phyloP scores from a whole-genome alignment of 73 alveolate genomes.

The Tetrahymena malaccensis region DNA sequence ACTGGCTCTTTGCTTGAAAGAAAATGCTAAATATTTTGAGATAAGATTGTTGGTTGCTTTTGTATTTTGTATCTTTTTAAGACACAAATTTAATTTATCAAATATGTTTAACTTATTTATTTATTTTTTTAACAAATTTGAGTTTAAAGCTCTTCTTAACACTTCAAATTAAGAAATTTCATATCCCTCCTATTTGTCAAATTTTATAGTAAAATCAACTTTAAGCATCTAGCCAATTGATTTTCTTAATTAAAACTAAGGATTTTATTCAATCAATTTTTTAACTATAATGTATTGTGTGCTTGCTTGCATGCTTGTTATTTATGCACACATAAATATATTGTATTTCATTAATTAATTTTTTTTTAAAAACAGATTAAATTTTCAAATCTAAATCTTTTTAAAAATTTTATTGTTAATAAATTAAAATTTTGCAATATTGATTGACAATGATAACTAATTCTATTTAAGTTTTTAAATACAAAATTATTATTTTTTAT shows the following conservation, averaged over 20 bases:
- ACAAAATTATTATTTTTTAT: neutral
- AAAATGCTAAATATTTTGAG: neutral
- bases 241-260: neutral
- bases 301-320: no score
- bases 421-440: no score
- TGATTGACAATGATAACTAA: no score
- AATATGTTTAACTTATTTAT: neutral
- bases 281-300: neutral
- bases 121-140: neutral
- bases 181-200: neutral
- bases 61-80: neutral
- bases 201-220: neutral
- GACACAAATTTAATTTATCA: neutral
- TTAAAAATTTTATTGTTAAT: no score
- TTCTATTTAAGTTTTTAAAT: no score
- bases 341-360: no score
- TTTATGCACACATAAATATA: no score
- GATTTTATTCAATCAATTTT: neutral
- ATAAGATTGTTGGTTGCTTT: neutral
- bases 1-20: neutral
- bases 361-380: no score
- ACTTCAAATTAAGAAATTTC: neutral
- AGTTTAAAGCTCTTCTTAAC: neutral
- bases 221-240: neutral
- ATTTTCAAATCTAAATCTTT: neutral